phyloP scores from a whole-genome alignment of 305 asterid genomes.

The Caryopteris hybrid region DNA sequence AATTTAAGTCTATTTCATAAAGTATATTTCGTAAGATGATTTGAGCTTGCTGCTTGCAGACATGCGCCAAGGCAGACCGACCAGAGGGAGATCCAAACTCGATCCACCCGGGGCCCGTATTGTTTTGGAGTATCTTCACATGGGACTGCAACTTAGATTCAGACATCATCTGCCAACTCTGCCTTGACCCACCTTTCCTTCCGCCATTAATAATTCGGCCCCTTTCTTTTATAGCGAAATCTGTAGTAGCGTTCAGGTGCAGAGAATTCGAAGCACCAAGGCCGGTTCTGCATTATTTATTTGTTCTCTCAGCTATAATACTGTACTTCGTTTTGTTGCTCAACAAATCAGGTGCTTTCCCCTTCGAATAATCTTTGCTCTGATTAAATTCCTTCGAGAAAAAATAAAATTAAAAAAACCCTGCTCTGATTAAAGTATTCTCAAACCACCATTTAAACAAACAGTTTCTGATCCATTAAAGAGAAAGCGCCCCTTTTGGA shows the following conservation, averaged over 20 bases:
- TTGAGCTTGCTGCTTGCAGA: too few relatives aligned
- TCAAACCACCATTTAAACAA: background rate
- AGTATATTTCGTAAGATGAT: too few relatives aligned
- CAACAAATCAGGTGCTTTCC: background rate
- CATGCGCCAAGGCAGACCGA: background rate
- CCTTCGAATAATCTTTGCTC: background rate
- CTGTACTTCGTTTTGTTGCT: too few relatives aligned
- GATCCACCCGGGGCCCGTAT: constrained; percentile 13
- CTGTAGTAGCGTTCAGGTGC: constrained; percentile 11
- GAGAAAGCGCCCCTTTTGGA: background rate
- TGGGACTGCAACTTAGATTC: constrained; percentile 26
- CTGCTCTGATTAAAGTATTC: constrained; percentile 10
- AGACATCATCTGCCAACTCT: constrained; percentile 45
- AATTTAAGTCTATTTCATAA: too few relatives aligned
- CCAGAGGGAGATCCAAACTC: constrained; percentile 7
- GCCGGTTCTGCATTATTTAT: too few relatives aligned
- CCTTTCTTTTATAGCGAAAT: background rate
- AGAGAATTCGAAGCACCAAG: background rate
- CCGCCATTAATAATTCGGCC: constrained; percentile 10
- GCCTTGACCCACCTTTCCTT: constrained; percentile 7
- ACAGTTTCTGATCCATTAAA: background rate
- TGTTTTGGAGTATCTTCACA: constrained; percentile 27
- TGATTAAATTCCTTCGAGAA: too few relatives aligned
- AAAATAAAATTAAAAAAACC: too few relatives aligned
- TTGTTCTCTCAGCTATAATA: background rate